These are phyloP conservation scores for Pelargonium nanum DNA, from an alignment of 345 rosid genomes.

Conservation along the genomic window DNA sequence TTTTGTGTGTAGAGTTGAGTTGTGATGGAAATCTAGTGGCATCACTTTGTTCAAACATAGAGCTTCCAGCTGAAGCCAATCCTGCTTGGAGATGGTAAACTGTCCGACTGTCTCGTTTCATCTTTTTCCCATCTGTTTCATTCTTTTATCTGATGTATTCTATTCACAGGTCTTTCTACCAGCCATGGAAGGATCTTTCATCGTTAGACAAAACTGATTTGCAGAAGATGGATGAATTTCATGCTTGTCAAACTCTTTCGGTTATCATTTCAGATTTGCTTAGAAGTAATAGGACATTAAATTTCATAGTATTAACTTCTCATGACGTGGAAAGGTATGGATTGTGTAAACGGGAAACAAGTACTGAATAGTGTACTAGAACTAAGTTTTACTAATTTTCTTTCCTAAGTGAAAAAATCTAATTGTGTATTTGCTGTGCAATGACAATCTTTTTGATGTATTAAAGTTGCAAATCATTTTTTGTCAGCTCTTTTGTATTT, in stretches of 20 bases:
- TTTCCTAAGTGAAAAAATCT: too few relatives aligned
- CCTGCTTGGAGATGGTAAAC: constrained; percentile 87
- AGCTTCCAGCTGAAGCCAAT: constrained; percentile 56
- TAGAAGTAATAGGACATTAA: constrained; percentile 20
- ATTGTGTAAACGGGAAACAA: constrained; percentile 55
- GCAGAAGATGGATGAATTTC: constrained; percentile 47
- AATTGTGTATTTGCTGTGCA: too few relatives aligned
- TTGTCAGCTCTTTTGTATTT: too few relatives aligned
- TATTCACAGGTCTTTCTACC: constrained; percentile 55
- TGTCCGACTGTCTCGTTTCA: background rate
- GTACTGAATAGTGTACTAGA: constrained; percentile 5
- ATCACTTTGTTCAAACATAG: constrained; percentile 36
- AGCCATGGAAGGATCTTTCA: constrained; percentile 51
- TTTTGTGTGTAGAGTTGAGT: background rate
- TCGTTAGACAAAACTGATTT: constrained; percentile 21
- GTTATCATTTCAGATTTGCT: constrained; percentile 31
- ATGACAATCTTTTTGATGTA: too few relatives aligned
- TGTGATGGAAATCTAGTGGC: constrained; percentile 10
- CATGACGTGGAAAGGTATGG: constrained; percentile 28
- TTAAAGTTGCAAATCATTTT: too few relatives aligned
- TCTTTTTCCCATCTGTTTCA: background rate
- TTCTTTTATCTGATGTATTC: background rate
- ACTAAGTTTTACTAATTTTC: background rate
- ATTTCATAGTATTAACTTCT: constrained; percentile 18
- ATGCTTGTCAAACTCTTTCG: constrained; percentile 52